Evolutionary conservation across 176 grass and related monocot species (phyloP), one percentile per base, ranked within the genome.

Genomic region (Pharus latifolius): DNA sequence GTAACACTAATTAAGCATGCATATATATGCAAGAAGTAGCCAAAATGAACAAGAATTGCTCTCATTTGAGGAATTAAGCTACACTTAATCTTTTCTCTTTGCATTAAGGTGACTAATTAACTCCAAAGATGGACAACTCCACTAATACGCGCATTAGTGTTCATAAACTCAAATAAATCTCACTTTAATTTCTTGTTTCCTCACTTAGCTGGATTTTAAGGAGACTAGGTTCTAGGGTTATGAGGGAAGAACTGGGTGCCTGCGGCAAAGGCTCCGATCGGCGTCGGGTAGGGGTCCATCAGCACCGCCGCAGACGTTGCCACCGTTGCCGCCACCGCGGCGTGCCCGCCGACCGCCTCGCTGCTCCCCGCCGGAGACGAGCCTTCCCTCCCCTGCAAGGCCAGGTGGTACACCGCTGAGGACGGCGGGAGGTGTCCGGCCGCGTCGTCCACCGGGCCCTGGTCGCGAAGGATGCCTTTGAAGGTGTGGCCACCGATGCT

Each of bases 221-320:
- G n/a, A n/a, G n/a, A 72, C 81, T 83, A 90, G 49, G 89, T 88
- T 86, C 89, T 87, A 45, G 89, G 83, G 56, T 97, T 91, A 88
- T 97, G 89, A 75, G 94, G 89, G 81, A 92, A 97, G 89, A 92
- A 97, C 81, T 90, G 94, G n/a, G 94, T 92, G 58, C 86, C 89
- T 84, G 89, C 80, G 49, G 91, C 88, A 86, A 97, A 97, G 35
- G 89, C 89, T 16, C 89, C 83, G 50, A 97, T 83, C 5, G 94
- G 94, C 72, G 94, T 87, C 78, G 94, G 94, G 70, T 97, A 97
- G 68, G 89, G 89, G 57, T 97, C 94, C 86, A 97, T 80, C 2
- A 92, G 73, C 55, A 89, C 78, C 24, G 87, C 81, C 1, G 91
- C 65, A 4, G 94, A 80, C 13, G 86, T 76, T 1, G 67, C 70